These are phyloP conservation scores for Solanum microdontum DNA, from an alignment of 257 asterid species.

Conservation along the genomic window DNA sequence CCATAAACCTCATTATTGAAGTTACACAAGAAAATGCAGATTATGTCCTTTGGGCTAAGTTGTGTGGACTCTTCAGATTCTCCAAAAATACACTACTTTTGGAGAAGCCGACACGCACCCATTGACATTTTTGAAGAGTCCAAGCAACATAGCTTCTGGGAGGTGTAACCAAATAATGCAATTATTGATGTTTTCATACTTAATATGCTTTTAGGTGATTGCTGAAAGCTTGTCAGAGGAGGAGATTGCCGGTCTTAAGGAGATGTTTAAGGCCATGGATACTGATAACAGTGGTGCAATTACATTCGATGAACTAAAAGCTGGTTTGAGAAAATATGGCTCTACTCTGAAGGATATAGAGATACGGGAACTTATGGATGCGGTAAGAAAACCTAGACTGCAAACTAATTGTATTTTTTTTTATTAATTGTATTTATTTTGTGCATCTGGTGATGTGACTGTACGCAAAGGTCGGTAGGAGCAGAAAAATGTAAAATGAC, in stretches of 20 bases:
- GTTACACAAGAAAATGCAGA: neutral
- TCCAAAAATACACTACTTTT: neutral
- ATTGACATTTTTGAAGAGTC: neutral
- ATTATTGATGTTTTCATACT: neutral
- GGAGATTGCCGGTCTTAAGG: constrained; percentile 87
- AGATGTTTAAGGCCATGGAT: constrained; percentile 92
- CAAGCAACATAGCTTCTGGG: neutral
- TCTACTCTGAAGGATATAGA: constrained; percentile 80
- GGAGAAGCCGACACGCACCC: neutral
- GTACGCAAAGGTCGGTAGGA: neutral
- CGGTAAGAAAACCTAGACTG: constrained; percentile 37
- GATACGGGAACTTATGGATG: constrained; percentile 92
- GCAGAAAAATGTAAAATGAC: neutral
- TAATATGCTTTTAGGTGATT: constrained; percentile 52
- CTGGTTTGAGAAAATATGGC: constrained; percentile 84
- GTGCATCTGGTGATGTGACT: neutral
- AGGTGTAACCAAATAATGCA: neutral
- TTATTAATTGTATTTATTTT: neutral
- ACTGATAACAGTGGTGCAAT: constrained; percentile 90
- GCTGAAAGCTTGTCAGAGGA: constrained; percentile 95
- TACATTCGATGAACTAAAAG: constrained; percentile 90
- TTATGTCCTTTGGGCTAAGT: neutral
- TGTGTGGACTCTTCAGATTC: neutral
- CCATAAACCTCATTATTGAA: neutral
- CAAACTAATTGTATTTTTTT: neutral